These are phyloP conservation scores for Gymnopilus dilepis DNA, from an alignment of 768 basidiomycete genomes.

Conservation along the genomic window DNA sequence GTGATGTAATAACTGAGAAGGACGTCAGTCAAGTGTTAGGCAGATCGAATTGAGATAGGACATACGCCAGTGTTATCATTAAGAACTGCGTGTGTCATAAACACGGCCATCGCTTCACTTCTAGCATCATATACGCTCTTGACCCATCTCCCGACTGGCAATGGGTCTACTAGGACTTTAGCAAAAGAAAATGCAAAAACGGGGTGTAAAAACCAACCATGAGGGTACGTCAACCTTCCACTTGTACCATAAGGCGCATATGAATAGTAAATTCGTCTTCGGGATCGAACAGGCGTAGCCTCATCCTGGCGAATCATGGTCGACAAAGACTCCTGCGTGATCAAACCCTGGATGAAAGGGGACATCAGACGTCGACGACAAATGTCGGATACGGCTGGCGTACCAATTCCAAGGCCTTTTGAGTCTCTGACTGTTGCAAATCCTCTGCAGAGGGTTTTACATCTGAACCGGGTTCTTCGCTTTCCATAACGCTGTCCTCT, in stretches of 20 bases:
- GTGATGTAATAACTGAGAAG: slow-evolving; percentile 51
- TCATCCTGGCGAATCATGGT: slow-evolving; percentile 81
- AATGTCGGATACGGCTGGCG: slow-evolving; percentile 1
- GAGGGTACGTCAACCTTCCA: slow-evolving; percentile 62
- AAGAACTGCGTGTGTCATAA: slow-evolving; percentile 75
- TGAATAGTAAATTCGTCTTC: slow-evolving; percentile 58
- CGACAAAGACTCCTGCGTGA: slow-evolving; percentile 74
- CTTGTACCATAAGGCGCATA: slow-evolving; percentile 45
- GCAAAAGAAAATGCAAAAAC: not conserved
- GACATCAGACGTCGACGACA: slow-evolving; percentile 2
- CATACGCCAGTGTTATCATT: slow-evolving; percentile 61
- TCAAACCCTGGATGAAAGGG: slow-evolving; percentile 53
- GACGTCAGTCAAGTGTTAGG: slow-evolving; percentile 6
- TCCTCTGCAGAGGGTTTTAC: slow-evolving; percentile 5
- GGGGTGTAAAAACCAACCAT: slow-evolving; percentile 45
- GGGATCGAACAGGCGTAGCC: slow-evolving; percentile 57
- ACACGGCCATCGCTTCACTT: slow-evolving; percentile 65
- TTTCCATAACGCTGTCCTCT: slow-evolving; percentile 16
- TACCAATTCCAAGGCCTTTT: slow-evolving; percentile 23
- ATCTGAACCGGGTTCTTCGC: slow-evolving; percentile 15
- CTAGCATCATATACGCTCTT: slow-evolving; percentile 59
- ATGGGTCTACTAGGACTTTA: slow-evolving; percentile 45
- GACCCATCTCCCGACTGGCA: slow-evolving; percentile 66
- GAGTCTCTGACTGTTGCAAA: slow-evolving; percentile 4
- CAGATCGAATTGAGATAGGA: slow-evolving; percentile 12